Evolutionary conservation across 768 basidiomycete genomes (phyloP).

Genomic region (Cystobasidium ongulense): DNA sequence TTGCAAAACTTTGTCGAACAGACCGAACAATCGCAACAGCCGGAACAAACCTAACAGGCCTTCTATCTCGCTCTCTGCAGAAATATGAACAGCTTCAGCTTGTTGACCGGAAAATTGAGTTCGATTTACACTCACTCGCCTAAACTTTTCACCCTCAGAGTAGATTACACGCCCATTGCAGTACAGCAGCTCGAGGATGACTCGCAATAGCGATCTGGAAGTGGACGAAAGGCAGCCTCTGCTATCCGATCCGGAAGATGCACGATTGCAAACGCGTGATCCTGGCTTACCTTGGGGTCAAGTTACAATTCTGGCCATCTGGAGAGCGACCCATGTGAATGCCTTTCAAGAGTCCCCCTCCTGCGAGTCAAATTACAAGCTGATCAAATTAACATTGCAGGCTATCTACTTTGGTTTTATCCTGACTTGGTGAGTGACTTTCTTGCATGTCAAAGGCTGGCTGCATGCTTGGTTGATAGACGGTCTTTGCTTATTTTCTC

Average conservation of each 20-base stretch:
- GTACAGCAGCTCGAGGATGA: no score
- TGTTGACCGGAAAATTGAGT: no score
- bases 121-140: no score
- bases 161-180: no score
- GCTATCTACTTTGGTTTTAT: background rate
- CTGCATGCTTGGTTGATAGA: background rate
- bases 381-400: background rate
- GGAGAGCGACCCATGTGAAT: background rate
- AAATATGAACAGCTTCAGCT: no score
- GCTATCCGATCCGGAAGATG: background rate
- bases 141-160: no score
- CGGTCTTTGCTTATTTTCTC: background rate
- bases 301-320: background rate
- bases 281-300: background rate
- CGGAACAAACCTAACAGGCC: no score
- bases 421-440: background rate
- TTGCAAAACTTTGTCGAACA: no score
- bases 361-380: background rate
- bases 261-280: background rate
- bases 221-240: background rate
- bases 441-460: background rate
- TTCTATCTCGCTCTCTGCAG: no score
- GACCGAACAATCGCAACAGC: no score
- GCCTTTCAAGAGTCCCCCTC: background rate
- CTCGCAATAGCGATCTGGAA: no score